Evolutionary conservation across 2,329 filamentous ascomycete species (phyloP).

Genomic region (Pestalotiopsis sp.): DNA sequence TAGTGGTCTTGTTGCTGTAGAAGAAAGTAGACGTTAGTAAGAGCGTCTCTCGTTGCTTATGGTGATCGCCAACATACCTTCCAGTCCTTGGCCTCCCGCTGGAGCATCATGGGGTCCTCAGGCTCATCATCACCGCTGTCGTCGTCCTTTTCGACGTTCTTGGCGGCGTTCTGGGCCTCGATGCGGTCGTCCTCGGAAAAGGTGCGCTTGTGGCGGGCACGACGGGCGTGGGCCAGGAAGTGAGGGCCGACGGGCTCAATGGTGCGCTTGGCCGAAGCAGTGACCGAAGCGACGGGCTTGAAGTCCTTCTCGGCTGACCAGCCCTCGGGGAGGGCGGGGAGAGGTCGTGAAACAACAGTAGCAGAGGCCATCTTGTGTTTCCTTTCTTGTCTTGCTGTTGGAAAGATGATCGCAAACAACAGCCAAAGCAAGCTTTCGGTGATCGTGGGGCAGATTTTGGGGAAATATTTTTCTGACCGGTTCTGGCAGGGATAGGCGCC

Average conservation of each 20-base stretch:
- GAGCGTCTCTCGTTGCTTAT: not conserved
- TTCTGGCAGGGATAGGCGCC: constrained; percentile 3
- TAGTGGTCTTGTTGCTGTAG: constrained; percentile 91
- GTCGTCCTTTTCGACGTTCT: constrained; percentile 92
- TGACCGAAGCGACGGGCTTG: constrained; percentile 79
- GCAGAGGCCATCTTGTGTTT: constrained; percentile 64
- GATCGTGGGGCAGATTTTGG: constrained; percentile 18
- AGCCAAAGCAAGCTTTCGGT: not conserved
- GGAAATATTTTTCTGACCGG: constrained; percentile 14
- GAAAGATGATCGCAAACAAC: constrained; percentile 12
- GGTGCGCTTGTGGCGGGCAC: constrained; percentile 93
- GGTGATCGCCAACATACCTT: constrained; percentile 64
- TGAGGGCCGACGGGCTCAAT: constrained; percentile 96
- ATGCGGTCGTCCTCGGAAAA: constrained; percentile 99
- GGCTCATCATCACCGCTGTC: constrained; percentile 89
- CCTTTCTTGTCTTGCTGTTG: constrained; percentile 16
- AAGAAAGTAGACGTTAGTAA: not conserved
- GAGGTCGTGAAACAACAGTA: constrained; percentile 62
- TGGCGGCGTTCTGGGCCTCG: constrained; percentile 90
- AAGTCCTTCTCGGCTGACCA: constrained; percentile 93
- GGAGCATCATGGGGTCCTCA: constrained; percentile 90
- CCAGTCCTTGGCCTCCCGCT: constrained; percentile 98
- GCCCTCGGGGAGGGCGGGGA: constrained; percentile 76
- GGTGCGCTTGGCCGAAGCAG: constrained; percentile 78
- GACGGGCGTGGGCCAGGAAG: constrained; percentile 95